phyloP scores from a whole-genome alignment of 371 early-diverging fungal genomes.

The Circinella umbellata region DNA sequence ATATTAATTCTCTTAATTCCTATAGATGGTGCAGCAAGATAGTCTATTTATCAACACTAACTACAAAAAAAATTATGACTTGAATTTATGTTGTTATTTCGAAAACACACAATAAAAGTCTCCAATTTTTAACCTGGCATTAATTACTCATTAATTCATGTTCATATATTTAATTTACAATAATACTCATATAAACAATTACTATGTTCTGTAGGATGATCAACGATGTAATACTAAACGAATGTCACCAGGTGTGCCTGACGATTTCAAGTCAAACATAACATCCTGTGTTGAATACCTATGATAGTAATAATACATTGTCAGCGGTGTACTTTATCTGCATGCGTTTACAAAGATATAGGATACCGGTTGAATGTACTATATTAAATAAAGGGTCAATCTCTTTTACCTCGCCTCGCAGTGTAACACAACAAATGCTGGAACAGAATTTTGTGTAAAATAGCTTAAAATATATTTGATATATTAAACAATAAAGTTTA shows the following conservation, averaged over 20 bases:
- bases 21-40: background rate
- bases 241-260: constrained; percentile 7
- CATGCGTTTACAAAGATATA: background rate
- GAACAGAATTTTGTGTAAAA: too few relatives aligned
- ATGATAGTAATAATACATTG: background rate
- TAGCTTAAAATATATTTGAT: too few relatives aligned
- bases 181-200: background rate
- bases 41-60: background rate
- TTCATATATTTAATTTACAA: constrained; percentile 2
- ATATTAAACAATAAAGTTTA: too few relatives aligned
- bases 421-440: too few relatives aligned
- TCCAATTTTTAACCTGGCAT: constrained; percentile 2
- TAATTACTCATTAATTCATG: background rate
- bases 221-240: background rate
- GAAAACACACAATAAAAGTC: background rate
- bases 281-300: constrained; percentile 1
- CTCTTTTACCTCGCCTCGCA: too few relatives aligned
- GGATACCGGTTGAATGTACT: background rate
- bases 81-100: background rate
- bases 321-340: background rate
- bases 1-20: background rate
- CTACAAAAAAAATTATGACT: background rate
- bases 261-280: background rate
- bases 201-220: background rate
- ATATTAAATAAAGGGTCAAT: background rate